Base-by-base conservation (phyloP, 2,329 filamentous ascomycete species). In the Emmonsiellopsis sp. region DNA sequence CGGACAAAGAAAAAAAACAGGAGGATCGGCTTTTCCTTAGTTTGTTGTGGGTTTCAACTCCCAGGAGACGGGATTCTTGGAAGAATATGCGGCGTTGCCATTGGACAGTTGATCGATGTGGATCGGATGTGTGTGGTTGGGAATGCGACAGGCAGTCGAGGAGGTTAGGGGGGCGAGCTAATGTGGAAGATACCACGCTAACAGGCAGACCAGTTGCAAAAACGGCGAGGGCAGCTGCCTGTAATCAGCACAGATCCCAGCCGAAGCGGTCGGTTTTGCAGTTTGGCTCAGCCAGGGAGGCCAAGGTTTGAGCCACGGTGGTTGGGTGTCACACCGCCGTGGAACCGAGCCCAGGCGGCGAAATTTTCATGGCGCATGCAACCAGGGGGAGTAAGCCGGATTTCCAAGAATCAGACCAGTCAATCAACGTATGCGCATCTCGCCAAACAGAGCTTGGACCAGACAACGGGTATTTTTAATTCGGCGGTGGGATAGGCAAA, bases 41-140 rank as follows among this genome's bases (percentile, higher is more conserved):
- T 56, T 54, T 52, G 48, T 46, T 51, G 51, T 55, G 51, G 54
- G 56, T 55, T 55, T 54, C 54, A 58, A 37, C 45, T 44, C 37
- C 16, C 8, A 54, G 54, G 44, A 48, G 48, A 16, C 41, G n/a
- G 37, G 40, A 51, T 34, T 51, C 43, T 38, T 37, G 30, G 26
- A 34, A 43, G 40, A 31, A 52, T 48, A 54, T 54, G 48, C 47
- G 30, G 51, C 48, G 15, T 42, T 51, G 41, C 48, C 44, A 54
- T 57, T 55, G 55, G 53, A 32, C 26, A n/a, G 50, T 44, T 15
- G 5, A 30, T 13, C 7, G 9, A 13, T 51, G 38, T 51, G 26
- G 38, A 34, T 51, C 26, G 49, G 31, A 16, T 13, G 20, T 41
- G 37, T 41, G 37, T 43, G n/a, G 38, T 7, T 11, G 30, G 37